A percentile compares a stretch with the other conserved stretches of the same genome.
phyloP scores from a whole-genome alignment of 1,139 yeast species.

The Pichia sp. region DNA sequence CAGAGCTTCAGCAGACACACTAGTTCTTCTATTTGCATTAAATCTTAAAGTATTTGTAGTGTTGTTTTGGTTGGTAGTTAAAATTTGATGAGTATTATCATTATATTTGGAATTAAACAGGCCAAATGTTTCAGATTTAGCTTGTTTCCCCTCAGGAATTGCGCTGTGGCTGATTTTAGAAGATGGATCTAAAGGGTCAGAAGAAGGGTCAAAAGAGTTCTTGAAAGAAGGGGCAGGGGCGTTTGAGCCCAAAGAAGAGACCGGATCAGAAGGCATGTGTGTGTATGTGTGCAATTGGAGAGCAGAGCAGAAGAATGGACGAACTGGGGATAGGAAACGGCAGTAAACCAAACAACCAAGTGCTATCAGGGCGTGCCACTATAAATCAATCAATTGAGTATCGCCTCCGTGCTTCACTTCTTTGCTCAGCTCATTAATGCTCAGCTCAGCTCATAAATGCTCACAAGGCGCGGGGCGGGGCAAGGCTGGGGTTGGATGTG shows the following conservation, averaged over 20 bases:
- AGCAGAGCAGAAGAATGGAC: too few species aligned
- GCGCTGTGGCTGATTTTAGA: neutral
- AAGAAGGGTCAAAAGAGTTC: conserved; percentile 13
- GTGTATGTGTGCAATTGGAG: neutral
- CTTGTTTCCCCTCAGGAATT: neutral
- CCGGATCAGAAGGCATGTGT: neutral
- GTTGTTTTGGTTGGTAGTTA: neutral
- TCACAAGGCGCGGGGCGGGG: too few species aligned
- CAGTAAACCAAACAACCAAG: too few species aligned
- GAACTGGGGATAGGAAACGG: too few species aligned
- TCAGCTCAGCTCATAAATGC: too few species aligned
- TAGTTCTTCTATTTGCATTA: conserved; percentile 79
- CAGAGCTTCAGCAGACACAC: conserved; percentile 77
- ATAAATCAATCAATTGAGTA: too few species aligned
- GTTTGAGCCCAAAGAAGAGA: too few species aligned
- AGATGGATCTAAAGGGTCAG: conserved; percentile 12
- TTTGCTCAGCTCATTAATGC: too few species aligned
- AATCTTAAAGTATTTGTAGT: conserved; percentile 22
- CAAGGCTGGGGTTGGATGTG: too few species aligned
- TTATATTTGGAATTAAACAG: conserved; percentile 2
- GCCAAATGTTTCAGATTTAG: neutral
- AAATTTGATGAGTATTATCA: neutral
- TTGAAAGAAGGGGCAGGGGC: conserved; percentile 4
- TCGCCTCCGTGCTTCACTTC: too few species aligned
- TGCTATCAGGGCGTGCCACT: too few species aligned